phyloP scores from a whole-genome alignment of 2,329 filamentous ascomycete genomes.

The Scedosporium minutisporum region DNA sequence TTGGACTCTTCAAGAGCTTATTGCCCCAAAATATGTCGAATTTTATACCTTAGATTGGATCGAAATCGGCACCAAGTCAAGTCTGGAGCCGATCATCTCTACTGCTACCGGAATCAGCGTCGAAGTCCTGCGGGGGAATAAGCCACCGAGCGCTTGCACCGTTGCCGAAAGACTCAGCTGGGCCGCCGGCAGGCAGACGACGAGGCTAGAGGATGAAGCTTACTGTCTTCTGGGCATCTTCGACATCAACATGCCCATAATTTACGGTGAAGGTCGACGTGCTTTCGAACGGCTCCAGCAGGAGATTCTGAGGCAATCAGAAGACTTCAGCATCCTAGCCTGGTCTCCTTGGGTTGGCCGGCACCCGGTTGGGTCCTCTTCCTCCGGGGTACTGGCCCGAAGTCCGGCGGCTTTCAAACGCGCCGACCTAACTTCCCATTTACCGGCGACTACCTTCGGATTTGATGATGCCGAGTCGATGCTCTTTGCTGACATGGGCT shows the following conservation, averaged over 20 bases:
- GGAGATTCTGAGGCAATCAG: conserved; percentile 21
- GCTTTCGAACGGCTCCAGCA: conserved; percentile 25
- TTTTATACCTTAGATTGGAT: conserved; percentile 19
- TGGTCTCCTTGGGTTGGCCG: conserved; percentile 11
- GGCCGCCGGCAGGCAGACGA: conserved; percentile 16
- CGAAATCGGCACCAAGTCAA: conserved; percentile 16
- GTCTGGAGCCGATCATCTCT: conserved; percentile 11
- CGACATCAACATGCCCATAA: conserved; percentile 18
- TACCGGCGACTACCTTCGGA: conserved; percentile 10
- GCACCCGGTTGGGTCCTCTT: not conserved
- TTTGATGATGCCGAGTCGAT: conserved; percentile 12
- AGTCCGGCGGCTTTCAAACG: conserved; percentile 8
- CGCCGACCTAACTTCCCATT: conserved; percentile 9
- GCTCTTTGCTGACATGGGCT: conserved; percentile 10
- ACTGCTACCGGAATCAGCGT: conserved; percentile 14
- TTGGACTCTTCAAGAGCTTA: conserved; percentile 21
- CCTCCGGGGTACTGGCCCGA: conserved; percentile 8
- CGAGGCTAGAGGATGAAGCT: conserved; percentile 19
- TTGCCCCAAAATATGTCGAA: conserved; percentile 17
- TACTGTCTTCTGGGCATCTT: conserved; percentile 21
- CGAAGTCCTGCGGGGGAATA: conserved; percentile 10
- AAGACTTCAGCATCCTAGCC: conserved; percentile 25
- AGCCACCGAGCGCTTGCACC: conserved; percentile 6
- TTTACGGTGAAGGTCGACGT: conserved; percentile 19
- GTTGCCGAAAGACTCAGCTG: conserved; percentile 16